These are phyloP conservation scores for Lachnellula suecica DNA, from an alignment of 2,329 filamentous ascomycete genomes.

Conservation along the genomic window DNA sequence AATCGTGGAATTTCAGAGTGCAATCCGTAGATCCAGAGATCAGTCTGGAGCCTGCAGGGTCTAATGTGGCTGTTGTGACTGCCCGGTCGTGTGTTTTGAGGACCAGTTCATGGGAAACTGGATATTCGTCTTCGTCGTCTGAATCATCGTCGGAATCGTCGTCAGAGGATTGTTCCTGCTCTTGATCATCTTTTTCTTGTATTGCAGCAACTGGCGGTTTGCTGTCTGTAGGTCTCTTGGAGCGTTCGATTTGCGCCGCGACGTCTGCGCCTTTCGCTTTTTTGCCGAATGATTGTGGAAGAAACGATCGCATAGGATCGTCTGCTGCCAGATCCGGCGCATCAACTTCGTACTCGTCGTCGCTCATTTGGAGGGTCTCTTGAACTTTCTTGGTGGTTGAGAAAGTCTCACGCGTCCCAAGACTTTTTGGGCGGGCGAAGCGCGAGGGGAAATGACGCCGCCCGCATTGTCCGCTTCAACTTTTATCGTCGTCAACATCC, in stretches of 20 bases:
- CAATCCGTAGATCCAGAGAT: constrained; percentile 92
- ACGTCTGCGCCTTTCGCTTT: constrained; percentile 72
- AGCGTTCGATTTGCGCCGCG: constrained; percentile 77
- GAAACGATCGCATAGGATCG: constrained; percentile 72
- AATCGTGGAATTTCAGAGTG: constrained; percentile 89
- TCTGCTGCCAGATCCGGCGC: constrained; percentile 54
- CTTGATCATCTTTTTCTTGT: constrained; percentile 26
- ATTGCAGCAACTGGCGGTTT: constrained; percentile 20
- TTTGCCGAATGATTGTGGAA: constrained; percentile 85
- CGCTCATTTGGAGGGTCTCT: constrained; percentile 51
- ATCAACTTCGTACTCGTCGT: constrained; percentile 59
- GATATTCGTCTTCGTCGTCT: constrained; percentile 77
- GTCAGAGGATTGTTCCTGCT: constrained; percentile 35
- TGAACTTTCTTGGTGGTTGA: constrained; percentile 6
- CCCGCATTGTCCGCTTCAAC: neutral
- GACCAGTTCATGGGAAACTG: constrained; percentile 88
- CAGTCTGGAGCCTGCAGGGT: constrained; percentile 80
- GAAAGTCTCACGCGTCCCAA: neutral
- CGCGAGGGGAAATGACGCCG: neutral
- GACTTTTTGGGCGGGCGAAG: neutral
- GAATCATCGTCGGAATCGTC: constrained; percentile 50
- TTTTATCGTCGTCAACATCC: too few species aligned
- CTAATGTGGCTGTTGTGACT: constrained; percentile 80
- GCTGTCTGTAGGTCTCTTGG: constrained; percentile 59
- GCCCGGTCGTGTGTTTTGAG: constrained; percentile 90